These are phyloP conservation scores for Diaporthe sp. DNA, from an alignment of 2,329 filamentous ascomycete species.

Conservation along the genomic window DNA sequence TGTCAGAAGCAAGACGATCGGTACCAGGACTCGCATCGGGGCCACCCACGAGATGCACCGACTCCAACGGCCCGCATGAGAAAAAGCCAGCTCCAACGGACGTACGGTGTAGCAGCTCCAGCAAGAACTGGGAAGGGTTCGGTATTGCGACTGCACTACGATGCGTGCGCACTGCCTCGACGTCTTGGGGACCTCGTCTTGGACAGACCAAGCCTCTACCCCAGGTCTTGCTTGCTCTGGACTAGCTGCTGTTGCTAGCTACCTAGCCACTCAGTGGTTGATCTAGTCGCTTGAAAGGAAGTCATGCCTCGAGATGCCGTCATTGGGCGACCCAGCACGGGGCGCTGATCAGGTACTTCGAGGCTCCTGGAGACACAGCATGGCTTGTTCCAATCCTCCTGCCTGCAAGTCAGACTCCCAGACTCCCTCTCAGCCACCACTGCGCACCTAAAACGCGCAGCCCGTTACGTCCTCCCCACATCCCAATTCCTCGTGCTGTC, in stretches of 20 bases:
- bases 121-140: background rate
- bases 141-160: background rate
- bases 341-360: background rate
- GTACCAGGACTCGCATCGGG: background rate
- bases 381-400: background rate
- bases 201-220: background rate
- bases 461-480: constrained; percentile 21
- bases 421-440: constrained; percentile 19
- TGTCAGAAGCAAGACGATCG: background rate
- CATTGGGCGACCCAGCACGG: background rate
- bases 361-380: background rate
- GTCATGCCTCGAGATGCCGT: background rate
- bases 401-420: constrained; percentile 21
- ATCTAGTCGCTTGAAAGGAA: background rate
- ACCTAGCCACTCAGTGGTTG: too few relatives aligned
- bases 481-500: background rate
- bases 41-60: background rate
- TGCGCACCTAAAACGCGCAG: constrained; percentile 25
- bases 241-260: background rate
- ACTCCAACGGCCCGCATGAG: background rate
- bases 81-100: background rate
- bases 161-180: background rate
- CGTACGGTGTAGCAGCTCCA: background rate
- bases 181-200: background rate
- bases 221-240: background rate